Conservation (phyloP, 768 basidiomycete genomes). For the Porpolomopsis calyptriformis region DNA sequence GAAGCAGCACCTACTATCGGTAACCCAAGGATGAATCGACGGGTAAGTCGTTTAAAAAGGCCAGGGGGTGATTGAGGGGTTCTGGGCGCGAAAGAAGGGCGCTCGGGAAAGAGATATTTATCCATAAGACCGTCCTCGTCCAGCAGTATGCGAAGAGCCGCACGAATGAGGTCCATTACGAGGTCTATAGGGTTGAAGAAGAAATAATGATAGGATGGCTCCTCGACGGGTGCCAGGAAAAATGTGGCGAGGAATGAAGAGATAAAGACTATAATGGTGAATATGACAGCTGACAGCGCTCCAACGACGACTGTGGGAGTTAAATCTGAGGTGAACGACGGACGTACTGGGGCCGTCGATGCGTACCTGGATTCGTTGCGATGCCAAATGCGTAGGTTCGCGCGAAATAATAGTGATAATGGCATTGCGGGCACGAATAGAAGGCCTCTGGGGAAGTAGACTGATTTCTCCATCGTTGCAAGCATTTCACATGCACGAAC, state of each 20-base stretch:
- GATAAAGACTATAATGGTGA: conserved; percentile 53
- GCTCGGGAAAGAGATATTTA: conserved; percentile 17
- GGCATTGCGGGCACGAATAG: conserved; percentile 73
- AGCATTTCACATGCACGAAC: conserved; percentile 74
- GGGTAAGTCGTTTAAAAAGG: conserved; percentile 45
- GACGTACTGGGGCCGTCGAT: not conserved
- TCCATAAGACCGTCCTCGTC: conserved; percentile 43
- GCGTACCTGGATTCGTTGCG: conserved; percentile 65
- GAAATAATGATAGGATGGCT: conserved; percentile 31
- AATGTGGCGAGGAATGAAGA: conserved; percentile 63
- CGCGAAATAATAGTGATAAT: conserved; percentile 65
- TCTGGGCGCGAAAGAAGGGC: conserved; percentile 13
- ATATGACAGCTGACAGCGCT: conserved; percentile 46
- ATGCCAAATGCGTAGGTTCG: conserved; percentile 61
- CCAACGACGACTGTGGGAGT: conserved; percentile 48
- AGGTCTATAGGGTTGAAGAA: conserved; percentile 44
- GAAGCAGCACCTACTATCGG: conserved; percentile 72
- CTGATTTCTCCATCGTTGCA: conserved; percentile 62
- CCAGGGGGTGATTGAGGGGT: conserved; percentile 29
- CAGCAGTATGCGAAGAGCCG: conserved; percentile 50
- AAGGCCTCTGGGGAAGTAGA: conserved; percentile 57
- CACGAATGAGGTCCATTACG: conserved; percentile 49
- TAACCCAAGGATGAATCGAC: conserved; percentile 66
- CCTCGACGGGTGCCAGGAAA: conserved; percentile 53
- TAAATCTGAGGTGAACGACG: conserved; percentile 10